phyloP scores from a whole-genome alignment of 192 early-diverging fungal species.

The Backusella psychrophila region DNA sequence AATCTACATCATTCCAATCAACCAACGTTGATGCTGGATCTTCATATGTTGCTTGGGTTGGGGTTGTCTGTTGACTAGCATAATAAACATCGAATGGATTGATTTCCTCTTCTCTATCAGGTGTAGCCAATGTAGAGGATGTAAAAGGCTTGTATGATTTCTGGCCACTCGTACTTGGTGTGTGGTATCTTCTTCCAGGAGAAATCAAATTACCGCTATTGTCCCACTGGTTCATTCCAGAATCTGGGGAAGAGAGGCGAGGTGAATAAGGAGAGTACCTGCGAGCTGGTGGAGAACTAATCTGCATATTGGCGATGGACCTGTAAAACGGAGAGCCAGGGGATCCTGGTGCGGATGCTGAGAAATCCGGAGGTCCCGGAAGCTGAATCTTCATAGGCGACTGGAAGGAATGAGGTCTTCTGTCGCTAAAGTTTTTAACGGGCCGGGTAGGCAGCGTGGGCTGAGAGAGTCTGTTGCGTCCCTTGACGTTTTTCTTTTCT shows the following conservation, averaged over 20 bases:
- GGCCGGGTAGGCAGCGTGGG: not conserved
- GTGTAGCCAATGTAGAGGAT: conserved; percentile 20
- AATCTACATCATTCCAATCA: not conserved
- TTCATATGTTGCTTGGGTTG: not conserved
- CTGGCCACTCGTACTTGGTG: not conserved
- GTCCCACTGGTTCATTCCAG: conserved; percentile 1
- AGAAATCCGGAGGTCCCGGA: conserved; percentile 15
- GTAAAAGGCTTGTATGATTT: conserved; percentile 26
- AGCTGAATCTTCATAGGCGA: conserved; percentile 10
- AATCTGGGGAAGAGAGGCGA: conserved; percentile 25
- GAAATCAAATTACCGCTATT: not conserved
- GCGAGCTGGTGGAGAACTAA: conserved; percentile 31
- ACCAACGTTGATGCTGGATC: not conserved
- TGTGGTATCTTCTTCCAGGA: not conserved
- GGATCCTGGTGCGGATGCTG: conserved; percentile 20
- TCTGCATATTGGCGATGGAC: conserved; percentile 37
- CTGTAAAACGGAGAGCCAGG: conserved; percentile 9
- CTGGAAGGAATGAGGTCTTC: conserved; percentile 10
- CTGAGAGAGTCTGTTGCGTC: conserved; percentile 12
- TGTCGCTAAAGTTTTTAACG: conserved; percentile 7
- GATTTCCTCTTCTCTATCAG: conserved; percentile 17
- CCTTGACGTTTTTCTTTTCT: conserved; percentile 51
- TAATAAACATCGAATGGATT: conserved; percentile 18
- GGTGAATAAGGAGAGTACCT: conserved; percentile 20
- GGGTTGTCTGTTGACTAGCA: not conserved